A percentile compares a stretch with the other conserved stretches of the same genome.
Evolutionary conservation across 2,329 filamentous ascomycete genomes (phyloP).

Genomic region (Botrytis fabae): DNA sequence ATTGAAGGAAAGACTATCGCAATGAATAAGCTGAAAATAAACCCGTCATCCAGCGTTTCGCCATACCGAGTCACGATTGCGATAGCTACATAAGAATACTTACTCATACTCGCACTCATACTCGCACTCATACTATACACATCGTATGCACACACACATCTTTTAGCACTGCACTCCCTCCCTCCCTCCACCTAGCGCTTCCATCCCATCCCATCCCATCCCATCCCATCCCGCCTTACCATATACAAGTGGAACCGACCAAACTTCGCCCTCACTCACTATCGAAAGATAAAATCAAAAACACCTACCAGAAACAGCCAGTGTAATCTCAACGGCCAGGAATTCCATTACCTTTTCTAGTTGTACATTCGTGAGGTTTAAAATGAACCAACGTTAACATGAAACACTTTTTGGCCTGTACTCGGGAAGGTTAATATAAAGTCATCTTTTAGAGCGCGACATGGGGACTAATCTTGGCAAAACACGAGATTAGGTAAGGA

Average conservation of each 20-base stretch:
- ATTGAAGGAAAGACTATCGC: background rate
- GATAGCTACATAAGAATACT: background rate
- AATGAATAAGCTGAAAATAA: background rate
- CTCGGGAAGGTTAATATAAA: background rate
- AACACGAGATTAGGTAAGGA: slow-evolving; percentile 7
- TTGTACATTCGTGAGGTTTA: background rate
- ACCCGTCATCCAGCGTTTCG: background rate
- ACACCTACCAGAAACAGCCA: background rate
- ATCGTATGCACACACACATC: background rate
- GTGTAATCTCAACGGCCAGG: background rate
- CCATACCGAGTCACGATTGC: background rate
- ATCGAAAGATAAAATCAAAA: background rate
- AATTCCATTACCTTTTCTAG: background rate
- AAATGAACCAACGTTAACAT: background rate
- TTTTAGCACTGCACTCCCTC: background rate
- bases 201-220: background rate
- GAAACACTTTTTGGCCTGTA: background rate
- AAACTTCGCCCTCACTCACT: background rate
- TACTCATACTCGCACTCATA: background rate
- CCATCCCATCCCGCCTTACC: background rate
- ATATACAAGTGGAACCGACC: background rate
- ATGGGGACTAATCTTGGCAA: slow-evolving; percentile 1
- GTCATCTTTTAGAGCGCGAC: background rate
- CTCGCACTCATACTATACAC: background rate
- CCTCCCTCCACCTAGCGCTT: background rate